phyloP scores from a whole-genome alignment of 2,329 filamentous ascomycete genomes.

The Xylariomycetidae sp. region DNA sequence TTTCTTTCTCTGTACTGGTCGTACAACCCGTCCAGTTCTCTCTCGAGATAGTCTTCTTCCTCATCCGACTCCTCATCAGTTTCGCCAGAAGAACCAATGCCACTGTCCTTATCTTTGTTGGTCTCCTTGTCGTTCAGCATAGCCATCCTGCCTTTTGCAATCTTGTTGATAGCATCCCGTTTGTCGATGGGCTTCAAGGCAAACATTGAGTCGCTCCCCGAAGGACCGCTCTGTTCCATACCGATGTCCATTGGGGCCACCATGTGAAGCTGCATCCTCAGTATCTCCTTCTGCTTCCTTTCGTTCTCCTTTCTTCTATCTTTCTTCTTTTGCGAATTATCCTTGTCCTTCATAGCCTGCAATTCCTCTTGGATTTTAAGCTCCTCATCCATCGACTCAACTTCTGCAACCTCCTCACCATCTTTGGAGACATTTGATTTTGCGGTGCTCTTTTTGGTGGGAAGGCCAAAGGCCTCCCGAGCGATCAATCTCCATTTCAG shows the following conservation, averaged over 20 bases:
- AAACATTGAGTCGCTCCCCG: conserved; percentile 82
- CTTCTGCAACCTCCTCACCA: conserved; percentile 75
- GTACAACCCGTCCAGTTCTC: conserved; percentile 84
- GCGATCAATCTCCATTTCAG: conserved; percentile 87
- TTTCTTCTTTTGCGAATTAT: conserved; percentile 71
- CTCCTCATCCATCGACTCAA: conserved; percentile 93
- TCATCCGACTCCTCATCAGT: conserved; percentile 65
- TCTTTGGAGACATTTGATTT: conserved; percentile 41
- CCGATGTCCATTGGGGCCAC: conserved; percentile 92
- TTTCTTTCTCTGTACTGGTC: conserved; percentile 77
- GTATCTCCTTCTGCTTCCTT: conserved; percentile 86
- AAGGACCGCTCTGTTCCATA: conserved; percentile 76
- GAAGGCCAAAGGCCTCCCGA: conserved; percentile 84
- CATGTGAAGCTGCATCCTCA: conserved; percentile 98
- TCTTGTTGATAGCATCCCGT: conserved; percentile 61
- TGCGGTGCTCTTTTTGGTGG: conserved; percentile 65
- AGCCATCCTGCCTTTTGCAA: conserved; percentile 76
- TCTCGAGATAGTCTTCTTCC: conserved; percentile 77
- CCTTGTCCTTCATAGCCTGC: conserved; percentile 74
- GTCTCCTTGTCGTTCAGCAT: conserved; percentile 53
- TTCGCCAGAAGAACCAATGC: conserved; percentile 48
- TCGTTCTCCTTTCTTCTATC: conserved; percentile 87
- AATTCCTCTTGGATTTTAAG: conserved; percentile 85
- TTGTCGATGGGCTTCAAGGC: conserved; percentile 77
- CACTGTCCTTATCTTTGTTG: conserved; percentile 56